A percentile compares a stretch with the other conserved stretches of the same genome.
Evolutionary conservation across 2,329 filamentous ascomycete genomes (phyloP).

Genomic region (Coniochaeta sp.): DNA sequence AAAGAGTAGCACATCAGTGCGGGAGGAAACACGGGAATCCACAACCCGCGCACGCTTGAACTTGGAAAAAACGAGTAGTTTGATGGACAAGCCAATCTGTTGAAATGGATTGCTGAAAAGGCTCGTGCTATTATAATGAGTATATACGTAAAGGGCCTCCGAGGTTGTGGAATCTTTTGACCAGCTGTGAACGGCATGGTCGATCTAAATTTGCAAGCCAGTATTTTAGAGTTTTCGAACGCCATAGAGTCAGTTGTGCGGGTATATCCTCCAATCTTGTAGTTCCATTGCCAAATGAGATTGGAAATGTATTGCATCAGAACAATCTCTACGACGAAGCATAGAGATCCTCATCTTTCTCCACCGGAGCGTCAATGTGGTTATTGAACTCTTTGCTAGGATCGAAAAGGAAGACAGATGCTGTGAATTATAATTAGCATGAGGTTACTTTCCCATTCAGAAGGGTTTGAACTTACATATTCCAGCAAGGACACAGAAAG

Average conservation of each 20-base stretch:
- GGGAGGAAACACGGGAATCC: background rate
- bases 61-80: background rate
- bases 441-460: background rate
- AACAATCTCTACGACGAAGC: background rate
- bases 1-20: background rate
- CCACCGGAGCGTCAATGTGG: conserved; percentile 26
- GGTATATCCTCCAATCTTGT: background rate
- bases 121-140: background rate
- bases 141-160: background rate
- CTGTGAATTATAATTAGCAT: background rate
- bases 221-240: background rate
- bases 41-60: background rate
- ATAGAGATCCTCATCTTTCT: conserved; percentile 20
- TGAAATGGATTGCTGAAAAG: background rate
- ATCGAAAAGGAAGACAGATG: conserved; percentile 21
- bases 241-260: background rate
- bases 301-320: background rate
- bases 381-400: conserved; percentile 27
- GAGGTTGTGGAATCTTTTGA: background rate
- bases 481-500: conserved; percentile 19
- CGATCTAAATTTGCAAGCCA: background rate
- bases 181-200: background rate
- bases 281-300: background rate
- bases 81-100: background rate
- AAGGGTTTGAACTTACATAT: conserved; percentile 14